Base-by-base conservation (phyloP, 2,329 filamentous ascomycete genomes). In the Magnaporthiopsis rhizophila region DNA sequence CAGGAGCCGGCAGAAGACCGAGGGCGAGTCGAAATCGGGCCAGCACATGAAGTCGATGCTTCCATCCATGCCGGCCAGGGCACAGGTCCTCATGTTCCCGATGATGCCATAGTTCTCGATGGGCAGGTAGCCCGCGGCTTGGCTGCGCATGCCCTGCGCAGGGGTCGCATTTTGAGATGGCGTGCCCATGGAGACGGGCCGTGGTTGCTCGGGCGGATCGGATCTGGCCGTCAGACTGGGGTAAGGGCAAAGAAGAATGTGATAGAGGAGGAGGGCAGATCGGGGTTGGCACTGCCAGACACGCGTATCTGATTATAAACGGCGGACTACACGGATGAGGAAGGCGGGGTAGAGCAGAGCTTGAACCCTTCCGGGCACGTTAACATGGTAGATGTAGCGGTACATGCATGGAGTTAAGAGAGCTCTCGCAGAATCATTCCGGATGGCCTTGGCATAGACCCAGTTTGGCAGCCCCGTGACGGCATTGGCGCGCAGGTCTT, bases 91-190 rank as follows among this genome's bases (percentile, higher is more conserved):
- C 89, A 92, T 91, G 71, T 92, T 91, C 30, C 89, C 89, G 69
- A 92, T 90, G 74, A 92, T 83, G 64, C 89, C 89, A 80, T 92
- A 92, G 74, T 92, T 85, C 72, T 92, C 89, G 68, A 91, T 89
- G 60, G 83, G 83, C 34, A 85, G 78, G 69, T 85, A 86, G 38
- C 82, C 83, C 15, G 74, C 76, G 30, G 68, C 64, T 3, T 68
- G 68, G 58, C 62, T 73, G 71, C 72, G 77, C 73, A 74, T 65
- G 61, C 71, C 66, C 66, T 68, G 63, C 34, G 64, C 60, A 21
- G n/a, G 45, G 45, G 45, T 53, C 45, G 45, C 45, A 53, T 53
- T 53, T 8, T 53, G 45, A 11, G 45, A 13, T 18, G 45, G 45
- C 3, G 45, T 53, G 18, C 45, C 45, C 45, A 53, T 53, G 18